These are phyloP conservation scores for Myochromella boudieri DNA, from an alignment of 768 basidiomycete species.

Conservation along the genomic window DNA sequence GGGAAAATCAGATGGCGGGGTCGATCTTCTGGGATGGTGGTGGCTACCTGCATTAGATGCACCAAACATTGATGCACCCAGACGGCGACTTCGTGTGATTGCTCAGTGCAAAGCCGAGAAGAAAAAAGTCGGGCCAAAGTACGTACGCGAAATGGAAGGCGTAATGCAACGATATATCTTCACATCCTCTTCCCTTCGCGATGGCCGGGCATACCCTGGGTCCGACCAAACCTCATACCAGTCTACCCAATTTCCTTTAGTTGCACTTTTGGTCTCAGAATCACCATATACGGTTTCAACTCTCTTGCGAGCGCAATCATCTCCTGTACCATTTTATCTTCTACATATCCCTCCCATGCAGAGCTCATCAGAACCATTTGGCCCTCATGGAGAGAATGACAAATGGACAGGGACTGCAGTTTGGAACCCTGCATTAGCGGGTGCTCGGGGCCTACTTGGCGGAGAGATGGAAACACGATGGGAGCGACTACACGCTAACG, in stretches of 20 bases:
- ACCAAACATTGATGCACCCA: conserved; percentile 13
- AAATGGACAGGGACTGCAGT: conserved; percentile 46
- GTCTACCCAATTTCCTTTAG: conserved; percentile 33
- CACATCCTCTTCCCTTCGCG: conserved; percentile 6
- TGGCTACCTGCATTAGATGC: conserved; percentile 57
- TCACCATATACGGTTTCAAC: conserved; percentile 77
- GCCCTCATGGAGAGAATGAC: conserved; percentile 12
- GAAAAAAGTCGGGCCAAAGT: conserved; percentile 75
- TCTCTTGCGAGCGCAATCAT: conserved; percentile 68
- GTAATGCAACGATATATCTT: conserved; percentile 58
- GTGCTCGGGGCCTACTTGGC: conserved; percentile 51
- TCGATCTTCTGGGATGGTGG: conserved; percentile 94
- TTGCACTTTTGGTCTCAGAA: conserved; percentile 81
- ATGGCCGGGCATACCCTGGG: background rate
- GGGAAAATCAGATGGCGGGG: conserved; percentile 85
- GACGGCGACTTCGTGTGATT: conserved; percentile 69
- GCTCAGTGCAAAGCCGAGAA: conserved; percentile 93
- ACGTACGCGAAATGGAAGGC: conserved; percentile 91
- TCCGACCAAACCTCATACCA: background rate
- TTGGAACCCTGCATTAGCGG: conserved; percentile 70
- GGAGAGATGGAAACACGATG: conserved; percentile 67
- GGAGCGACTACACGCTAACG: conserved; percentile 43
- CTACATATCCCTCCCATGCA: conserved; percentile 64
- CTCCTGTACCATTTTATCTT: conserved; percentile 76
- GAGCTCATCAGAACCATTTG: conserved; percentile 4